Conservation (phyloP, 2,329 filamentous ascomycete genomes). For the Chrysosphaeria jannelii region DNA sequence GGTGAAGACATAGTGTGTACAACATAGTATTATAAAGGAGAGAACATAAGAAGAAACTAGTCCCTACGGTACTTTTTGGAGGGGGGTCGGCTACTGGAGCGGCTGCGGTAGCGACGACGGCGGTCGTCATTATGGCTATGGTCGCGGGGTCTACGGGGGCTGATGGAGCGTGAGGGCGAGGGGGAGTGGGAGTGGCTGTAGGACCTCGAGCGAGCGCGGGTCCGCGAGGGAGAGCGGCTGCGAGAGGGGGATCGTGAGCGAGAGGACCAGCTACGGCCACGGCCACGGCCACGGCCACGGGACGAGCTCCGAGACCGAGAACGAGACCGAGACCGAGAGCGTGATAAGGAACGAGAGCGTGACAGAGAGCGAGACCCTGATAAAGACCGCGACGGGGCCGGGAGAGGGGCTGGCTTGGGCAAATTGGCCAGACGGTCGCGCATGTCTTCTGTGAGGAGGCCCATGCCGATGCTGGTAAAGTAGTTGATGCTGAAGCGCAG, state of each 20-base stretch:
- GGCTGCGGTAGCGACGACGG: constrained; percentile 1
- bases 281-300: no score
- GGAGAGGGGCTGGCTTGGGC: constrained; percentile 49
- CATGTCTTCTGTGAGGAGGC: constrained; percentile 80
- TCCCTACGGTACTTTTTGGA: no score
- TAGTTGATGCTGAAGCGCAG: constrained; percentile 97
- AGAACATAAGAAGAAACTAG: no score
- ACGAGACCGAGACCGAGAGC: constrained; percentile 1
- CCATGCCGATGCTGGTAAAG: constrained; percentile 95
- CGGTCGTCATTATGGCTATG: constrained; percentile 1
- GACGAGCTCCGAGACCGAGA: no score
- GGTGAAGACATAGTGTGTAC: constrained; percentile 17
- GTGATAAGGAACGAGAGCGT: not conserved
- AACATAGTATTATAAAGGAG: no score
- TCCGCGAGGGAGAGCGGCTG: no score
- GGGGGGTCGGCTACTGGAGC: constrained; percentile 1
- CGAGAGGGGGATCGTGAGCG: no score
- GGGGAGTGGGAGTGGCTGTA: not conserved
- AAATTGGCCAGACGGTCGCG: constrained; percentile 69
- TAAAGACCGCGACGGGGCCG: constrained; percentile 1
- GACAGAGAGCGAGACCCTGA: constrained; percentile 1
- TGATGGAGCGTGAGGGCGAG: not conserved
- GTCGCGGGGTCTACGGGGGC: constrained; percentile 1
- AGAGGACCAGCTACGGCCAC: no score
- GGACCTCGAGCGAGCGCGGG: no score